Base-by-base conservation (phyloP, 441 rosid species). In the Adansonia gregorii region DNA sequence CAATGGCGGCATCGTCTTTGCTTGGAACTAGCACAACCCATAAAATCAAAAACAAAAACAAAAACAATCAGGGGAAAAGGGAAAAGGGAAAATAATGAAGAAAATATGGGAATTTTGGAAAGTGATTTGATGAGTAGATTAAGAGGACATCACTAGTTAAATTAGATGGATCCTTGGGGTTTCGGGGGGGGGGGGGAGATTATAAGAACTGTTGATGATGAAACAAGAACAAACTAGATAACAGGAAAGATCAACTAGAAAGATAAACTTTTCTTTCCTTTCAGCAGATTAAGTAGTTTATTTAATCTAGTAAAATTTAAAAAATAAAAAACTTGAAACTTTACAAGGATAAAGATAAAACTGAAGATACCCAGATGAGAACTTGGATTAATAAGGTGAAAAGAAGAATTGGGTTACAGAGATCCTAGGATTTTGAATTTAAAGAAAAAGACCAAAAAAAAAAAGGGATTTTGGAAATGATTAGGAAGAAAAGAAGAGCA, bases 1-100 rank as follows among this genome's bases (percentile, higher is more conserved):
- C 94, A 92, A 81, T 89, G 85, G 65, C 86, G 88, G 86, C 97
- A 94, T n/a, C 88, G 87, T 63, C 78, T 85, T 59, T 85, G 83
- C 72, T 90, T 93, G 8, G 98, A 94, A 80, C 85, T 85, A 35
- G 91, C 94, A 51, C 97, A 94, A 79, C 98, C 98, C 98, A 94
- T 94, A 15, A n/a, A 54, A 12, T 70, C 45, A 71, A 67, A 67
- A 5, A 39, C 52, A 19, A 24, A 43, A 65, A 72, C 22, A 35
- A 35, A 35, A 1, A 70, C 76, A 49, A 60, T n/a, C 35, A 20
- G 27, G 17, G 55, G 69, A 61, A 74, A 64, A 0, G 17, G n/a
- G 3, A 59, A 2, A 7, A 20, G 10, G 7, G 60, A 2, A 0
- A 49, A 46, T 14, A 20, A 75, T 52, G 19, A 54, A 31, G 15